A percentile compares a stretch with the other conserved stretches of the same genome.
Conservation (phyloP, 139 green algal species). For the Gonium pectorale region DNA sequence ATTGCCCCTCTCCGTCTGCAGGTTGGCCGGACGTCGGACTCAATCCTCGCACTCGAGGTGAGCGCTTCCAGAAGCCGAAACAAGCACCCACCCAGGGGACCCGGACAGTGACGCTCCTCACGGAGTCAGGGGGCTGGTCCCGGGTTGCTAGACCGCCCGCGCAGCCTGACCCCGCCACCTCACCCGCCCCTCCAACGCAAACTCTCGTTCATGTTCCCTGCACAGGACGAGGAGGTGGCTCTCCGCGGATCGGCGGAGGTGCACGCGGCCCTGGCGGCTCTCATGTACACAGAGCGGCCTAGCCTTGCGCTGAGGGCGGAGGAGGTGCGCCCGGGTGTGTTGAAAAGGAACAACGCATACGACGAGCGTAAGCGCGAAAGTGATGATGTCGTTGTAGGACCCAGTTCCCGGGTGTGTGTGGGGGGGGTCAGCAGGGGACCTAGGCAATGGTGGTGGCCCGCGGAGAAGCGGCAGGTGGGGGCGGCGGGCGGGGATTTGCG, state of each 20-base stretch:
- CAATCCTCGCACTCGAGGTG: slow-evolving; percentile 68
- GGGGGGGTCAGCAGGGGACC: neutral
- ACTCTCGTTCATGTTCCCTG: too few species aligned
- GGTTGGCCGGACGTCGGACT: slow-evolving; percentile 44
- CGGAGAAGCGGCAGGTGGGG: neutral
- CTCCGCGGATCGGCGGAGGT: slow-evolving; percentile 70
- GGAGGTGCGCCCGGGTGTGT: slow-evolving; percentile 42
- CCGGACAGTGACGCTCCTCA: too few species aligned
- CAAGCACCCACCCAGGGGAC: too few species aligned
- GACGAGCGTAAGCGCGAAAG: too few species aligned
- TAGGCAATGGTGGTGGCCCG: neutral
- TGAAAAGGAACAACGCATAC: too few species aligned
- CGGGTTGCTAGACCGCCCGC: neutral
- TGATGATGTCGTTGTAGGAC: too few species aligned
- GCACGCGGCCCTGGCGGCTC: slow-evolving; percentile 76
- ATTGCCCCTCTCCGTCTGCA: neutral
- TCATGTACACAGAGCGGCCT: slow-evolving; percentile 72
- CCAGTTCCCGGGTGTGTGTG: too few species aligned
- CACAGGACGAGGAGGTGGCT: slow-evolving; percentile 63
- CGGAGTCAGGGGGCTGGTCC: too few species aligned
- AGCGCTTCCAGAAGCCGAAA: too few species aligned
- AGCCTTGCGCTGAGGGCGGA: slow-evolving; percentile 61
- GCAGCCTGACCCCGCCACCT: neutral
- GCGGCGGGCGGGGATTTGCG: too few species aligned
- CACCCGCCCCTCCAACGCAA: too few species aligned